Conservation (phyloP, 441 rosid genomes). For the Aleurites moluccanus region DNA sequence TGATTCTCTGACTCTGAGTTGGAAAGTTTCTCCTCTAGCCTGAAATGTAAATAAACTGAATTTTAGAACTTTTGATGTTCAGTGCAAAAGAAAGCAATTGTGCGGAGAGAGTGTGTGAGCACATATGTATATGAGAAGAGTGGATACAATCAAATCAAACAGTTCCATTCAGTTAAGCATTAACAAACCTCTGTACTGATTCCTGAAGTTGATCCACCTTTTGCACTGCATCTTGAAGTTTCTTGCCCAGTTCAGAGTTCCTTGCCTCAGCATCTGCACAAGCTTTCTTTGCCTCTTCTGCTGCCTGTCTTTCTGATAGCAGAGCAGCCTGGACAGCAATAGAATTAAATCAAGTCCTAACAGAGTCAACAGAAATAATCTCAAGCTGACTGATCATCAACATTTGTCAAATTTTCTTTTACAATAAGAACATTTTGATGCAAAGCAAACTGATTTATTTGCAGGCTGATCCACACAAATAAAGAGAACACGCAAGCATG, state of each 20-base stretch:
- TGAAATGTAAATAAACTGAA: constrained; percentile 31
- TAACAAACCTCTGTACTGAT: constrained; percentile 88
- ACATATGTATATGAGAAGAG: background rate
- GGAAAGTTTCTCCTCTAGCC: constrained; percentile 95
- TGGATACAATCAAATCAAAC: constrained; percentile 8
- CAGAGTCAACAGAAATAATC: constrained; percentile 7
- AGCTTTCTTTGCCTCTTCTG: constrained; percentile 69
- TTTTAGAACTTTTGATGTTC: constrained; percentile 17
- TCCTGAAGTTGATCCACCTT: constrained; percentile 96
- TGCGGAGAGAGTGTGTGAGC: background rate
- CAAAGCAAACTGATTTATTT: background rate
- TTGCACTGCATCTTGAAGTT: constrained; percentile 73
- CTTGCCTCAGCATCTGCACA: constrained; percentile 61
- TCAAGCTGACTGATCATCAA: background rate
- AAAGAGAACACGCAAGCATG: background rate
- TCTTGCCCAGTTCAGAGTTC: constrained; percentile 67
- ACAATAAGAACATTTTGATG: background rate
- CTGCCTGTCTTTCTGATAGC: constrained; percentile 62
- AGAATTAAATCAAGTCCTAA: constrained; percentile 27
- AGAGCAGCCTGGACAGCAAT: constrained; percentile 56
- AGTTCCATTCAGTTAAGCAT: constrained; percentile 10
- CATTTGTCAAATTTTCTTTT: background rate
- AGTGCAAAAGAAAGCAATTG: background rate
- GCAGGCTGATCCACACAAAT: background rate
- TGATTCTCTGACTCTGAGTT: constrained; percentile 99